Base-by-base conservation (phyloP, 1,139 yeast species). In the Lodderomyces elongisporus region DNA sequence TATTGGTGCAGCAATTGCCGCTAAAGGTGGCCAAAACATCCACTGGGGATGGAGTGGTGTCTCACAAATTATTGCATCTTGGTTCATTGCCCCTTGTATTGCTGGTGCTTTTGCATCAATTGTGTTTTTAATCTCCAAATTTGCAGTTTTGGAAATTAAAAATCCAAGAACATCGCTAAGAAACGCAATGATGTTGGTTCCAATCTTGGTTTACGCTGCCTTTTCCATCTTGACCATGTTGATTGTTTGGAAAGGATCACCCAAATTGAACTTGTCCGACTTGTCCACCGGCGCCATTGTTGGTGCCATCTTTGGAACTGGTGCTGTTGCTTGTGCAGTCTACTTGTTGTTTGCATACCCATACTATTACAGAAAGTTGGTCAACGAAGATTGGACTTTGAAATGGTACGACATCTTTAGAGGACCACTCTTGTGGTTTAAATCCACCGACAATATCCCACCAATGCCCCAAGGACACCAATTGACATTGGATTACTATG, bases 31-130 rank as follows among this genome's bases (percentile, higher is more conserved):
- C 27, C 49, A 58, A 2, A 64, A 74, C 39, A 71, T 82, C 39
- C 60, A 57, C 39, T 82, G 91, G 93, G 89, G 87, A 16, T 82
- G 91, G 91, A 40, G 45, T 14, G 88, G 88, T 27, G 81, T 82
- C 40, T 54, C 84, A 2, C 82, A 79, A 55, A 81, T 81, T 45
- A 74, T 79, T 43, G 91, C 91, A 3, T 78, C 88, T 9, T 82
- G 91, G 89, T 79, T 79, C 50, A 77, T 82, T 59, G 88, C 91
- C 10, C 91, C 93, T n/a, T 54, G 67, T 14, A 62, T 82, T 42
- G 82, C 89, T 14, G 89, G 88, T 46, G 48, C 55, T 22, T 72
- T 83, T 45, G 79, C 85, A 3, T 57, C 83, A 4, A 58, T 73
- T 30, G 57, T 77, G 36, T 82, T 79, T 54, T 57, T 79, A 40